Conservation (phyloP, 129 eudicot genomes). For the Artemisia argyi region DNA sequence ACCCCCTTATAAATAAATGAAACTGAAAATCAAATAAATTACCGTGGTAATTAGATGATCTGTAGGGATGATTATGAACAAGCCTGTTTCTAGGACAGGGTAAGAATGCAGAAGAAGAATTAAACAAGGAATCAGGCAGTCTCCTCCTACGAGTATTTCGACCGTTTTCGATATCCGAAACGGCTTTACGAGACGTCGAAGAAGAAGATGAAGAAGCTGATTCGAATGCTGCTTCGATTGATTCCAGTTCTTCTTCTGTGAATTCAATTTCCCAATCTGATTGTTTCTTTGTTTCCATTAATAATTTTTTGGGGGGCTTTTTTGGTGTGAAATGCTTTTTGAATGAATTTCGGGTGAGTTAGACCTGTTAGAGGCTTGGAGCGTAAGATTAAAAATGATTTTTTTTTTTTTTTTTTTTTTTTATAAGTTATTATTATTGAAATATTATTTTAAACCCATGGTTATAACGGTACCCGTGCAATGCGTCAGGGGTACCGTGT, state of each 20-base stretch:
- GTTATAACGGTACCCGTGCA: no score
- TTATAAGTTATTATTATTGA: no score
- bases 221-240: slow-evolving; percentile 52
- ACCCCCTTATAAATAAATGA: no score
- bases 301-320: not conserved
- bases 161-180: slow-evolving; percentile 23
- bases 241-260: slow-evolving; percentile 55
- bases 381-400: no score
- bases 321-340: no score
- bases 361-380: no score
- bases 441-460: no score
- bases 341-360: no score
- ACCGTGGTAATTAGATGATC: slow-evolving; percentile 37
- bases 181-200: slow-evolving; percentile 28
- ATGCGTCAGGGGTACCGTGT: no score
- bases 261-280: slow-evolving; percentile 57
- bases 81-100: slow-evolving; percentile 44
- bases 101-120: slow-evolving; percentile 17
- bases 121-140: slow-evolving; percentile 54
- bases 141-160: slow-evolving; percentile 55
- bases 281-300: slow-evolving; percentile 6
- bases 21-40: not conserved
- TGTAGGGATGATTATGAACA: not conserved
- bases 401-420: no score
- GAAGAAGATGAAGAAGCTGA: slow-evolving; percentile 37